Conservation (phyloP, 345 rosid genomes). For the Raphanus raphanistrum region DNA sequence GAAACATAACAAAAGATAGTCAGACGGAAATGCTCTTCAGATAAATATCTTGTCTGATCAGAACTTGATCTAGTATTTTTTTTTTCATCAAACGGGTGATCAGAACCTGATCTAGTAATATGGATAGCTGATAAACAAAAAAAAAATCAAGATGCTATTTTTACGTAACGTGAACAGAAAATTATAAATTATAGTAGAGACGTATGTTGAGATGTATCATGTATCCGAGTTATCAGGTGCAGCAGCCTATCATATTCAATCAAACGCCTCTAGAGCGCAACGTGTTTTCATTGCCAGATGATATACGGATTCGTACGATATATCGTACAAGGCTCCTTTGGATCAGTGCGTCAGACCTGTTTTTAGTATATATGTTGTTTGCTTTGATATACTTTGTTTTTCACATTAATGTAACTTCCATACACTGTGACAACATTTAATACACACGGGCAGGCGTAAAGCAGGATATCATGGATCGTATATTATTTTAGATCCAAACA, state of each 20-base stretch:
- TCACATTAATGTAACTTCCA: conserved; percentile 16
- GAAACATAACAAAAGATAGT: too few species aligned
- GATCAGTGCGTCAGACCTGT: not conserved
- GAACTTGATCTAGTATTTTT: too few species aligned
- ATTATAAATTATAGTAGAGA: not conserved
- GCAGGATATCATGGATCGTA: not conserved
- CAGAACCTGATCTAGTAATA: too few species aligned
- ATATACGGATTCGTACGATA: conserved; percentile 13
- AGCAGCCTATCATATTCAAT: not conserved
- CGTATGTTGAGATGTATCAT: not conserved
- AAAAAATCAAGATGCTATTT: not conserved
- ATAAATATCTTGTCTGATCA: too few species aligned
- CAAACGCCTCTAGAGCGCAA: not conserved
- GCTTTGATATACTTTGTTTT: not conserved
- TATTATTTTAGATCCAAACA: not conserved
- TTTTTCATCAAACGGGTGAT: too few species aligned
- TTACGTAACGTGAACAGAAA: not conserved
- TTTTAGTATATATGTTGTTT: conserved; percentile 3
- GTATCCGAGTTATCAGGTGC: conserved; percentile 4
- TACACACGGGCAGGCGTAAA: conserved; percentile 24
- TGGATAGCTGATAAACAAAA: too few species aligned
- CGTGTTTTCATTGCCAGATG: not conserved
- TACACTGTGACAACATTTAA: conserved; percentile 25
- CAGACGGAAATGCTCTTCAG: too few species aligned
- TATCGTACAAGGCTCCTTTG: conserved; percentile 11